Evolutionary conservation across 2,329 filamentous ascomycete species (phyloP).

Genomic region (Akanthomyces dipterigenus): DNA sequence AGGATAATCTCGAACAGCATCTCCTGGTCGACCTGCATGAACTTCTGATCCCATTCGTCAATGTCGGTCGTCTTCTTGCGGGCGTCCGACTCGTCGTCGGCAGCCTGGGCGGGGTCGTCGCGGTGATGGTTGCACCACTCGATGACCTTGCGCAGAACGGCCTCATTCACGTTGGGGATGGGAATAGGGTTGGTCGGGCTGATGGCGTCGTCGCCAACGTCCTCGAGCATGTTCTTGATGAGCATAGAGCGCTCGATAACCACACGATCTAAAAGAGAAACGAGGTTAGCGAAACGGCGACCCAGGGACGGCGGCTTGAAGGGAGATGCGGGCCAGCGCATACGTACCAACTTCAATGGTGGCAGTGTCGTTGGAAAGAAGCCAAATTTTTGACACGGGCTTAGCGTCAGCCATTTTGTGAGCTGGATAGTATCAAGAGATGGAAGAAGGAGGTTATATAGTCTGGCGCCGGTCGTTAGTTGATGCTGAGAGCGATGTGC

Average conservation of each 20-base stretch:
- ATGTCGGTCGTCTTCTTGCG: constrained; percentile 99
- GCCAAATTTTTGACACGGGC: constrained; percentile 36
- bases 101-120: constrained; percentile 71
- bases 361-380: constrained; percentile 46
- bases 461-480: not conserved
- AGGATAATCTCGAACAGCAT: constrained; percentile 99
- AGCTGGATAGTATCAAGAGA: not conserved
- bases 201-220: constrained; percentile 63
- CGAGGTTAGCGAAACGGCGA: constrained; percentile 9
- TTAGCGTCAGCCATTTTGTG: constrained; percentile 29
- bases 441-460: not conserved
- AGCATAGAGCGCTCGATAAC: constrained; percentile 89
- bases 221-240: constrained; percentile 98
- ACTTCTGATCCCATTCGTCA: constrained; percentile 99
- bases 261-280: constrained; percentile 53
- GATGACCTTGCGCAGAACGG: constrained; percentile 90
- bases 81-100: constrained; percentile 86
- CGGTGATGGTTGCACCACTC: constrained; percentile 98
- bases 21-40: constrained; percentile 99
- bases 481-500: not conserved
- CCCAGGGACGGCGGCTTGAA: not conserved
- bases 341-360: constrained; percentile 41
- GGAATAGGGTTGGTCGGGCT: constrained; percentile 64
- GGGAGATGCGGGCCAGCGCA: not conserved
- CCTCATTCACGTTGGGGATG: constrained; percentile 87